Conservation (phyloP, 2,329 filamentous ascomycete species). For the Botrytis deweyae region DNA sequence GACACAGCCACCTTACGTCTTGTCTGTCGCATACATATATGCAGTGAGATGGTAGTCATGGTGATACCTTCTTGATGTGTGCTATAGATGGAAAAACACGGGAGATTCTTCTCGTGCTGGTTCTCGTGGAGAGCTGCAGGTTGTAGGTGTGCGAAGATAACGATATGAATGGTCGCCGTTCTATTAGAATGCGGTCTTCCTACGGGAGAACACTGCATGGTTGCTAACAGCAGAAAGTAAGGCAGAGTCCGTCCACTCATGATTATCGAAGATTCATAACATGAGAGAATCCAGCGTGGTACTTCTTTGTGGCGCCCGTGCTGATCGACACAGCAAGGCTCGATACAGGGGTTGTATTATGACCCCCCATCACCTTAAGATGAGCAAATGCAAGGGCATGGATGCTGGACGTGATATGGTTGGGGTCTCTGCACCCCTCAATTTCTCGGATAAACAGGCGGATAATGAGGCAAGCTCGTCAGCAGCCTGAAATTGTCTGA, state of each 20-base stretch:
- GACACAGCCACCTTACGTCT: conserved; percentile 22
- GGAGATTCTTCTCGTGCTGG: conserved; percentile 21
- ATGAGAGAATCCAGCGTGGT: conserved; percentile 18
- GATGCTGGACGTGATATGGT: conserved; percentile 20
- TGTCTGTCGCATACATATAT: conserved; percentile 8
- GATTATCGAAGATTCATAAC: conserved; percentile 12
- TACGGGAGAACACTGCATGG: conserved; percentile 22
- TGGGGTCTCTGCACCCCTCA: conserved; percentile 23
- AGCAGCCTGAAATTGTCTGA: conserved; percentile 19
- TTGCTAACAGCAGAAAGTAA: conserved; percentile 12
- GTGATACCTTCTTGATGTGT: conserved; percentile 15
- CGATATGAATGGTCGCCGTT: conserved; percentile 23
- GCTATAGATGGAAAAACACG: conserved; percentile 20
- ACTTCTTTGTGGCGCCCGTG: conserved; percentile 23
- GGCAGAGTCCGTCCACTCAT: conserved; percentile 16
- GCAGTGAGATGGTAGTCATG: conserved; percentile 3
- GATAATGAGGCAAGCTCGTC: conserved; percentile 21
- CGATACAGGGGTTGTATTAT: conserved; percentile 15
- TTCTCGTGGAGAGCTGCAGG: conserved; percentile 24
- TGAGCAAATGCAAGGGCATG: conserved; percentile 23
- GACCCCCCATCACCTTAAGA: conserved; percentile 23
- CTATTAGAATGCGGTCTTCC: conserved; percentile 21
- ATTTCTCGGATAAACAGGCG: conserved; percentile 24
- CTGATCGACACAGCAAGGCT: conserved; percentile 21
- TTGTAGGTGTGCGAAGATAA: conserved; percentile 20